Conservation (phyloP, 768 basidiomycete species). For the Filobasidium wieringae region DNA sequence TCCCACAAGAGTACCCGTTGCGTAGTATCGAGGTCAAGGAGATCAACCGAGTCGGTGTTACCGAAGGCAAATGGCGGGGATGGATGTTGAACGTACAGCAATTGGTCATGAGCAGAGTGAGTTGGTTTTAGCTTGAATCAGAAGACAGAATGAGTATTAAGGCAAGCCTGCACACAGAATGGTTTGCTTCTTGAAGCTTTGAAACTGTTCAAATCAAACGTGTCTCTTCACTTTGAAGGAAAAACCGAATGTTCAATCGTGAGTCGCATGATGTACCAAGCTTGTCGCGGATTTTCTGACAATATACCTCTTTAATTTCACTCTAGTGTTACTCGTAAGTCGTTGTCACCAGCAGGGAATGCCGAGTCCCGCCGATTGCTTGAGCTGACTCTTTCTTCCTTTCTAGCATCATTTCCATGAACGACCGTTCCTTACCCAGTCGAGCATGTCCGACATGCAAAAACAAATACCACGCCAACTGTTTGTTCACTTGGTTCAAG, state of each 20-base stretch:
- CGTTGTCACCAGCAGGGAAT: not conserved
- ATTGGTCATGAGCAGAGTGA: constrained; percentile 71
- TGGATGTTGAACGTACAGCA: constrained; percentile 91
- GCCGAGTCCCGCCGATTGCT: not conserved
- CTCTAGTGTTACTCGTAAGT: constrained; percentile 30
- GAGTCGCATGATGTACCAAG: constrained; percentile 24
- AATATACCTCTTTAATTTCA: no score
- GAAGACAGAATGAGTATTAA: no score
- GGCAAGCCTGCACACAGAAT: constrained; percentile 47
- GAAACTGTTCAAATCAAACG: constrained; percentile 84
- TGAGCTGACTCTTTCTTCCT: not conserved
- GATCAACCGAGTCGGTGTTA: constrained; percentile 68
- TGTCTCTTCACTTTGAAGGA: constrained; percentile 82
- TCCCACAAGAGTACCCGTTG: constrained; percentile 84
- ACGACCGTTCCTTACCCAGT: constrained; percentile 73
- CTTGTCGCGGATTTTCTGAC: no score
- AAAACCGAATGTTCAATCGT: constrained; percentile 96
- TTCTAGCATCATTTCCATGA: constrained; percentile 72
- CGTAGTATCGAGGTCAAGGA: constrained; percentile 79
- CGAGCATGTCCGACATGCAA: constrained; percentile 91
- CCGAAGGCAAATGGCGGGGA: constrained; percentile 78
- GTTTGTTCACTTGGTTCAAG: constrained; percentile 61
- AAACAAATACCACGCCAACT: constrained; percentile 83
- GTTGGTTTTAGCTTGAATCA: constrained; percentile 34
- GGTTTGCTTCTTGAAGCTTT: constrained; percentile 81